Percentiles rank a stretch among this genome's conserved stretches.
These are phyloP conservation scores for Luzula sylvatica DNA, from an alignment of 176 grass and related monocot species.

Conservation along the genomic window DNA sequence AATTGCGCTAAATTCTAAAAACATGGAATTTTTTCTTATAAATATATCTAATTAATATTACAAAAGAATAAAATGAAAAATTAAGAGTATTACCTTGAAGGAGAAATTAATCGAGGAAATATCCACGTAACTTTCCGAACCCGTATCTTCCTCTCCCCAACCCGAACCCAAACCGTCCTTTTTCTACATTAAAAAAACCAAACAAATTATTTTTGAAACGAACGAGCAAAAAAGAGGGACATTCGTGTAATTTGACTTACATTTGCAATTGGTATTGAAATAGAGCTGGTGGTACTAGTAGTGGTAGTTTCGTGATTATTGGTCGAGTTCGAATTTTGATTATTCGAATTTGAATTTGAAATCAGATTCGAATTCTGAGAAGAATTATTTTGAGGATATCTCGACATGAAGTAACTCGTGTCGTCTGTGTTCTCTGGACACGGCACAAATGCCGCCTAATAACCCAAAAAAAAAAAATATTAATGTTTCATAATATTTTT, in stretches of 20 bases:
- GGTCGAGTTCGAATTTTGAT: constrained; percentile 6
- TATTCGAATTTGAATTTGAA: constrained; percentile 10
- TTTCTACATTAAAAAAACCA: not conserved
- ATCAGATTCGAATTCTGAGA: constrained; percentile 5
- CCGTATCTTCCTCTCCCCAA: constrained; percentile 13
- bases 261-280: constrained; percentile 1
- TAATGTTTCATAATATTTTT: not conserved
- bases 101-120: constrained; percentile 39
- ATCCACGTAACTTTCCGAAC: constrained; percentile 19
- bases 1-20: constrained; percentile 31
- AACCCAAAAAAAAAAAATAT: not conserved
- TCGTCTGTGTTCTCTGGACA: constrained; percentile 28
- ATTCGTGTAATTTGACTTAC: no score
- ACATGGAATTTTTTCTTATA: no score
- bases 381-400: constrained; percentile 9
- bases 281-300: constrained; percentile 18
- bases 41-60: no score
- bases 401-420: constrained; percentile 31
- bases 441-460: constrained; percentile 34
- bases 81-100: constrained; percentile 23
- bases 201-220: not conserved
- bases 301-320: constrained; percentile 9
- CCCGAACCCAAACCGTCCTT: not conserved
- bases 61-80: constrained; percentile 1
- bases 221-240: not conserved